These are phyloP conservation scores for Tilletia walkeri DNA, from an alignment of 1,284 basidiomycete genomes.

Conservation along the genomic window DNA sequence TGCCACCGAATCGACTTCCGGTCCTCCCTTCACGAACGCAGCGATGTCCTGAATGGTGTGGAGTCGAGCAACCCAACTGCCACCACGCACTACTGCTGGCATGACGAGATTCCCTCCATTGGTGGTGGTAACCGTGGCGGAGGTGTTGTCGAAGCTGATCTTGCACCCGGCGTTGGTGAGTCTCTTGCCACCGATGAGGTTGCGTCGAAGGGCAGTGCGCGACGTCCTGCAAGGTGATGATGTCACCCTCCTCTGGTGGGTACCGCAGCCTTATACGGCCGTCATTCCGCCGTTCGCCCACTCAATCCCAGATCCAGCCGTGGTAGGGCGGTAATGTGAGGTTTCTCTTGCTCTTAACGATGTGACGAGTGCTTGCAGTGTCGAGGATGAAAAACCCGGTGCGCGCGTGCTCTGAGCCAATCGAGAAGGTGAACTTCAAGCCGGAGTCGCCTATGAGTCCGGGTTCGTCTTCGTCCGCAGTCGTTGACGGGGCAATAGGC, in stretches of 20 bases:
- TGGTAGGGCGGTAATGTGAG: not conserved
- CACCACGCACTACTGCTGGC: not conserved
- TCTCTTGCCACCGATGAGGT: slow-evolving; percentile 8
- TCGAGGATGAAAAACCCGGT: not conserved
- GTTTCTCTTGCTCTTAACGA: not conserved
- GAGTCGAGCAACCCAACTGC: slow-evolving; percentile 1
- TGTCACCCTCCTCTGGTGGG: not conserved
- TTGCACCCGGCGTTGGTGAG: slow-evolving; percentile 11
- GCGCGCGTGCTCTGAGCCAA: not conserved
- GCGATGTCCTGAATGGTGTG: not conserved
- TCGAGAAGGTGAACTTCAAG: not conserved
- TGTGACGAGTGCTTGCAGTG: slow-evolving; percentile 1
- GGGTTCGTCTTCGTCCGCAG: not conserved
- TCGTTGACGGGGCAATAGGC: not conserved
- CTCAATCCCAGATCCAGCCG: not conserved
- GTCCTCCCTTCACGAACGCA: not conserved
- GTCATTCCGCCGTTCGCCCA: not conserved
- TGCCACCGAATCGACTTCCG: not conserved
- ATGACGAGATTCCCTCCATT: not conserved
- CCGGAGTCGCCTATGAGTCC: not conserved
- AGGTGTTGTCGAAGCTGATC: slow-evolving; percentile 4
- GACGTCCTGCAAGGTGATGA: slow-evolving; percentile 1
- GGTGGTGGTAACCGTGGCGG: not conserved
- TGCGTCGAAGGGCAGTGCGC: not conserved
- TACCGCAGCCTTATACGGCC: not conserved